Evolutionary conservation across 129 eudicot species (phyloP).

Genomic region (Helianthus annuus): DNA sequence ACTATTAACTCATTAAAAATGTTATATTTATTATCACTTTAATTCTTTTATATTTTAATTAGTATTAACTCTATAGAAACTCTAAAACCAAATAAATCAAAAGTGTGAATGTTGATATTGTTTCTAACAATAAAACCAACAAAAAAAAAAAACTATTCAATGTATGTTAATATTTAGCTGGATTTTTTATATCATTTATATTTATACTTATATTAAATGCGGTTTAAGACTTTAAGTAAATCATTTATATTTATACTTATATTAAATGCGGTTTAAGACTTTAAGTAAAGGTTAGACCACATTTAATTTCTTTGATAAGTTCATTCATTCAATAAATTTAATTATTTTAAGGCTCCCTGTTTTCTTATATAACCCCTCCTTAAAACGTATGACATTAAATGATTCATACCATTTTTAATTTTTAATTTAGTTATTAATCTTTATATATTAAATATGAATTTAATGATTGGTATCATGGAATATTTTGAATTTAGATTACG

Average conservation of each 20-base stretch:
- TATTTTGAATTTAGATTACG: not conserved
- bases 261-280: too few species aligned
- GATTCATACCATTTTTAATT: not conserved
- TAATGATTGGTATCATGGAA: not conserved
- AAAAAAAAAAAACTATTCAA: too few species aligned
- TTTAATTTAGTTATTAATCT: not conserved
- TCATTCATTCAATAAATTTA: not conserved
- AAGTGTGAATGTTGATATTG: not conserved
- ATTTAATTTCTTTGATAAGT: not conserved
- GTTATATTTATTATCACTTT: not conserved
- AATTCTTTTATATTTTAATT: not conserved
- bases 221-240: too few species aligned
- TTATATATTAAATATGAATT: not conserved
- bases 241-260: too few species aligned
- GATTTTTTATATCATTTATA: too few species aligned
- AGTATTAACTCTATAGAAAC: not conserved
- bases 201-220: too few species aligned
- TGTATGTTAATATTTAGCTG: too few species aligned
- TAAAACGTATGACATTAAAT: not conserved
- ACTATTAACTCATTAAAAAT: not conserved
- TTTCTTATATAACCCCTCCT: not conserved
- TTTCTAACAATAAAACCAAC: not conserved
- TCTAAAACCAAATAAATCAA: not conserved
- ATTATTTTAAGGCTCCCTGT: not conserved
- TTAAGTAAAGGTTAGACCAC: too few species aligned